phyloP scores from a whole-genome alignment of 768 basidiomycete genomes.

The Mycena polygramma region DNA sequence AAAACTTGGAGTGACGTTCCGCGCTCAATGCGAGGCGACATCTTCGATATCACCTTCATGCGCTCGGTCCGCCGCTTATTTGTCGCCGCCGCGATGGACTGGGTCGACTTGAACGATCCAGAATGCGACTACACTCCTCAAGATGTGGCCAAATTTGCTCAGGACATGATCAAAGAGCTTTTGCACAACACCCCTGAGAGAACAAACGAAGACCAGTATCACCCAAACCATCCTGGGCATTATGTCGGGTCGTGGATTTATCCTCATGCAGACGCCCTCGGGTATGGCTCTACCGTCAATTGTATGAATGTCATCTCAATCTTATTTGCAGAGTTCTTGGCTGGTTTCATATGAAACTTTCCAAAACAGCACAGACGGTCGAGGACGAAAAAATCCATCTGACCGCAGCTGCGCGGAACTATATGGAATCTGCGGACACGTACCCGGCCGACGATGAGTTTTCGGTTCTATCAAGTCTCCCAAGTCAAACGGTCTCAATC shows the following conservation, averaged over 20 bases:
- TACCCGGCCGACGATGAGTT: slow-evolving; percentile 25
- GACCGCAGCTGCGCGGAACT: slow-evolving; percentile 30
- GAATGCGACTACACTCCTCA: slow-evolving; percentile 26
- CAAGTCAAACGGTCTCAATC: neutral
- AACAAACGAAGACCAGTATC: slow-evolving; percentile 25
- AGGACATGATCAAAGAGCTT: slow-evolving; percentile 22
- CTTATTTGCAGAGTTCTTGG: slow-evolving; percentile 14
- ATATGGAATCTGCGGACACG: slow-evolving; percentile 8
- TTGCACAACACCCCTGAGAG: slow-evolving; percentile 16
- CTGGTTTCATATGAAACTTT: slow-evolving; percentile 29
- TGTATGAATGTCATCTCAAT: neutral
- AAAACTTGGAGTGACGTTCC: slow-evolving; percentile 26
- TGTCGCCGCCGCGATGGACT: slow-evolving; percentile 27
- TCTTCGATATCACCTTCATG: slow-evolving; percentile 22
- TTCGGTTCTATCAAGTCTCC: neutral
- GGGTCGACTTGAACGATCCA: slow-evolving; percentile 20
- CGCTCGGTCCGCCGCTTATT: slow-evolving; percentile 21
- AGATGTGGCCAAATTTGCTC: slow-evolving; percentile 28
- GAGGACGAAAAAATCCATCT: slow-evolving; percentile 26
- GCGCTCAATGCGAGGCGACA: slow-evolving; percentile 20
- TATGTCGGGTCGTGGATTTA: slow-evolving; percentile 23
- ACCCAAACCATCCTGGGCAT: slow-evolving; percentile 24
- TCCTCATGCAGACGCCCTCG: slow-evolving; percentile 28
- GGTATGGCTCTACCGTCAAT: slow-evolving; percentile 5
- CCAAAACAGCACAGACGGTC: slow-evolving; percentile 5